These are phyloP conservation scores for Glutinoglossum americanum DNA, from an alignment of 495 filamentous ascomycete genomes.

Conservation along the genomic window DNA sequence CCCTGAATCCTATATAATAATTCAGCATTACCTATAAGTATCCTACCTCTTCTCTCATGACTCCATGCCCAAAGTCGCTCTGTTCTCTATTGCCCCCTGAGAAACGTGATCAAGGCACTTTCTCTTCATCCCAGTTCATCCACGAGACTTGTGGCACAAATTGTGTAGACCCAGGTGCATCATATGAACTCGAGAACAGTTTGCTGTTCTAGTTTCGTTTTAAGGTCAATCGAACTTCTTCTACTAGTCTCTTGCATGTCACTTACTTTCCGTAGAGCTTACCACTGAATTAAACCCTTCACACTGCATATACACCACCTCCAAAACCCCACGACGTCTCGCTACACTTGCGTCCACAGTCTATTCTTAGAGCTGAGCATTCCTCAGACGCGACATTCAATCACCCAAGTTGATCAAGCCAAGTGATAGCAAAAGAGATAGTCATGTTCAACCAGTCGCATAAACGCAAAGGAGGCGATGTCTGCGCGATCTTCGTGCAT, in stretches of 20 bases:
- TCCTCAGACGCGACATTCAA: not conserved
- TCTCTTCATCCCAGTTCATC: not conserved
- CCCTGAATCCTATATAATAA: not conserved
- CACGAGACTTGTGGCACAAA: not conserved
- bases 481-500: constrained; percentile 75
- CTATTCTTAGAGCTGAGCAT: not conserved
- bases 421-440: not conserved
- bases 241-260: not conserved
- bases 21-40: not conserved
- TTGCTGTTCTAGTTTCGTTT: not conserved
- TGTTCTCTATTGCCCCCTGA: not conserved
- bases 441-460: constrained; percentile 14
- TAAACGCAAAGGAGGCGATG: constrained; percentile 19
- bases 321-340: not conserved
- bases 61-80: not conserved
- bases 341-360: not conserved
- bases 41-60: not conserved
- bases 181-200: not conserved
- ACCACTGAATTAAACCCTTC: not conserved
- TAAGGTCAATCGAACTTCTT: not conserved
- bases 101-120: not conserved
- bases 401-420: not conserved
- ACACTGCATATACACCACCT: not conserved
- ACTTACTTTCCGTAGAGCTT: not conserved
- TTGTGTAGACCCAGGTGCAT: not conserved